These are phyloP conservation scores for Leccinum angustisporum DNA, from an alignment of 1,284 basidiomycete species.

Conservation along the genomic window DNA sequence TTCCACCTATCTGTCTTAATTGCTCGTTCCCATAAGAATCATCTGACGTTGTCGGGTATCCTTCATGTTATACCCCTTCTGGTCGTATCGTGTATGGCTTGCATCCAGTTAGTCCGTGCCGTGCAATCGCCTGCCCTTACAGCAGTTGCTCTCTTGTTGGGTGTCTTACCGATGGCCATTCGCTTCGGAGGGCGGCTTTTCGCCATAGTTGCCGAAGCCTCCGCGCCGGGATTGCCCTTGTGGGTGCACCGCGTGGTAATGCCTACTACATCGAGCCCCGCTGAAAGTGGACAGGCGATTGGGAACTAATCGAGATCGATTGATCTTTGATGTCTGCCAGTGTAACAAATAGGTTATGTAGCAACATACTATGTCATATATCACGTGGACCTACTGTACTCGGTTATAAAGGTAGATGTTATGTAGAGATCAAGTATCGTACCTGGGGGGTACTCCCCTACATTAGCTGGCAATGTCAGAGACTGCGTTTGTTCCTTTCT, in stretches of 20 bases:
- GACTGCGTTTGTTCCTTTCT: background rate
- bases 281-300: background rate
- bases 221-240: background rate
- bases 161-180: constrained; percentile 8
- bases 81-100: constrained; percentile 13
- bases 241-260: background rate
- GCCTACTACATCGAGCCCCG: background rate
- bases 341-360: background rate
- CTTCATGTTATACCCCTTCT: constrained; percentile 24
- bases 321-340: background rate
- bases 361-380: background rate
- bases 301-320: background rate
- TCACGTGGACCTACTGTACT: no score
- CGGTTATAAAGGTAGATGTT: no score
- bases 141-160: constrained; percentile 4
- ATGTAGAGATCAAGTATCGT: background rate
- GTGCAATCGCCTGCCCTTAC: constrained; percentile 13
- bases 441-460: background rate
- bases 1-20: no score
- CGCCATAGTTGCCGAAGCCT: background rate
- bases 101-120: constrained; percentile 8
- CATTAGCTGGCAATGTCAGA: background rate
- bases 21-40: background rate
- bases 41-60: constrained; percentile 8
- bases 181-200: background rate